phyloP scores from a whole-genome alignment of 768 basidiomycete genomes.

The Asterophora lycoperdoides region DNA sequence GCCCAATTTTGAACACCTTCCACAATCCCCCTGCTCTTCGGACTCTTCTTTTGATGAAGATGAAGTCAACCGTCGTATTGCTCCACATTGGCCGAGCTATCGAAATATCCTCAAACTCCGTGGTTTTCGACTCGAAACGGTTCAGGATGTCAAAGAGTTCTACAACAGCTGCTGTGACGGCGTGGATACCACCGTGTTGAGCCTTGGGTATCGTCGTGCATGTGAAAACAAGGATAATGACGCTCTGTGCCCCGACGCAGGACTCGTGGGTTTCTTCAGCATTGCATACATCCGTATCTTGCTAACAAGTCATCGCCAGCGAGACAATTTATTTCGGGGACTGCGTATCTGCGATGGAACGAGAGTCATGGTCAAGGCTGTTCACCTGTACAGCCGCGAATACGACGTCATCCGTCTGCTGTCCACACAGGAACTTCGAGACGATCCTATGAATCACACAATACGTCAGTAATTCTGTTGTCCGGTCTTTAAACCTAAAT shows the following conservation, averaged over 20 bases:
- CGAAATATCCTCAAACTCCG: conserved; percentile 39
- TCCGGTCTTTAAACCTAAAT: conserved; percentile 9
- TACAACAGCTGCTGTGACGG: conserved; percentile 33
- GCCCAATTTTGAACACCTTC: conserved; percentile 21
- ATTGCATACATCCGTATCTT: background rate
- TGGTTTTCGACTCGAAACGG: conserved; percentile 66
- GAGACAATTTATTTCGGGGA: conserved; percentile 70
- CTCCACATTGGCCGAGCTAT: conserved; percentile 61
- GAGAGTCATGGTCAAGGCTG: conserved; percentile 65
- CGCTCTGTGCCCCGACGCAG: conserved; percentile 66
- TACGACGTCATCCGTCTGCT: conserved; percentile 54
- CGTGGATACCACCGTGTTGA: conserved; percentile 6
- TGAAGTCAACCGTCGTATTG: conserved; percentile 53
- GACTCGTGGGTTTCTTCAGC: conserved; percentile 47
- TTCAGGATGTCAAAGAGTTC: conserved; percentile 57
- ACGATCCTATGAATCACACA: conserved; percentile 68
- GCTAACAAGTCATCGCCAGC: conserved; percentile 36
- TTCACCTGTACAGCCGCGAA: conserved; percentile 60
- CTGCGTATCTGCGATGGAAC: conserved; percentile 44
- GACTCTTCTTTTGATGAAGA: conserved; percentile 54
- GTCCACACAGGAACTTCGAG: conserved; percentile 45
- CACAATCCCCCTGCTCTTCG: conserved; percentile 43
- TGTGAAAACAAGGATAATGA: conserved; percentile 42
- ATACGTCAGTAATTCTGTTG: conserved; percentile 53
- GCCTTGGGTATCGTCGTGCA: conserved; percentile 31